Percentiles rank a stretch among this genome's conserved stretches.
Evolutionary conservation across 768 basidiomycete genomes (phyloP).

Genomic region (Gymnopilus dilepis): DNA sequence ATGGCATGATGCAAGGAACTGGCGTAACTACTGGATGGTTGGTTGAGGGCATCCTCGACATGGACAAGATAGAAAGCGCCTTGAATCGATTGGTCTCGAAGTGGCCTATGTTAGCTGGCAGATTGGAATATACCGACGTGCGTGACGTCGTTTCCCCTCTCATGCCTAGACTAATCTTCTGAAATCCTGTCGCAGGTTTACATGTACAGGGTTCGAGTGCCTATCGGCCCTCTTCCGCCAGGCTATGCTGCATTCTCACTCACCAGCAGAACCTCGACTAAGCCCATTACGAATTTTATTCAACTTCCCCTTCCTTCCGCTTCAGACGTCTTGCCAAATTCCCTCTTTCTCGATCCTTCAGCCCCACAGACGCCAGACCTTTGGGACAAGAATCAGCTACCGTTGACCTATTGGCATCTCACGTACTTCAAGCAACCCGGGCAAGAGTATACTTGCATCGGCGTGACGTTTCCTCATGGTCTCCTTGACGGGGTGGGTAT

Average conservation of each 20-base stretch:
- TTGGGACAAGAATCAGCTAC: conserved; percentile 39
- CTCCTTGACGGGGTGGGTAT: conserved; percentile 46
- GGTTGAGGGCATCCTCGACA: conserved; percentile 2
- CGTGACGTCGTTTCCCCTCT: background rate
- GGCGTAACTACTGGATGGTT: conserved; percentile 4
- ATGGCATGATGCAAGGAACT: background rate
- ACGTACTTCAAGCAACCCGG: conserved; percentile 37
- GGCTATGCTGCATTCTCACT: background rate
- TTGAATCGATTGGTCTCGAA: background rate
- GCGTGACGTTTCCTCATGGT: conserved; percentile 45
- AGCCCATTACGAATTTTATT: conserved; percentile 40
- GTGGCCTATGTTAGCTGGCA: conserved; percentile 7
- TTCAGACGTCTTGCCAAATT: conserved; percentile 39
- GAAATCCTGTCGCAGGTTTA: background rate
- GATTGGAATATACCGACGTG: background rate
- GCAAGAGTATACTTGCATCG: conserved; percentile 40
- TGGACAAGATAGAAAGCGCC: background rate
- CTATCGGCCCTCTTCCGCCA: background rate
- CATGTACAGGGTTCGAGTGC: background rate
- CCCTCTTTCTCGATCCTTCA: conserved; percentile 37
- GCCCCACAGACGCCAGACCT: conserved; percentile 34
- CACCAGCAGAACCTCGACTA: conserved; percentile 21
- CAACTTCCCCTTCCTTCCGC: conserved; percentile 34
- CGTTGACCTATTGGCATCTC: conserved; percentile 48
- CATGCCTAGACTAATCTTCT: background rate